phyloP scores from a whole-genome alignment of 2,329 filamentous ascomycete species.

The Periconia macrospinosa region DNA sequence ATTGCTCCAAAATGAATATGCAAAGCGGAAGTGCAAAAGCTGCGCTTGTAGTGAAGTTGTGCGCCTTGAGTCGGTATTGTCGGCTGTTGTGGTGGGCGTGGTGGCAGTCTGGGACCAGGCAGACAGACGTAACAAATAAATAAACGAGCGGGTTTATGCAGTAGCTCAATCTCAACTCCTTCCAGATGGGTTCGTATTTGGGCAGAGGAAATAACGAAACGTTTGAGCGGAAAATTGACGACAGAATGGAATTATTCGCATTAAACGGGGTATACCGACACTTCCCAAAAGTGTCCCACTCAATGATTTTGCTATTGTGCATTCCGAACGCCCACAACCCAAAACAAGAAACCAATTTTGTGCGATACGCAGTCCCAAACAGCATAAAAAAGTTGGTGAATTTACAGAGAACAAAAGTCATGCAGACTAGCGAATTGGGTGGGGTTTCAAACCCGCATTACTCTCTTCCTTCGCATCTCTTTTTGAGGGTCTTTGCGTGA shows the following conservation, averaged over 20 bases:
- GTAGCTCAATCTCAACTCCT: too few species aligned
- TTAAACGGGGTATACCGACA: background rate
- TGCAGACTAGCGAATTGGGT: slow-evolving; percentile 4
- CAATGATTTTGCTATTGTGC: background rate
- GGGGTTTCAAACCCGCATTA: background rate
- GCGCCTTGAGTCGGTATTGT: too few species aligned
- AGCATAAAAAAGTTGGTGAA: background rate
- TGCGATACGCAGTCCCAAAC: too few species aligned
- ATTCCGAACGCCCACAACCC: background rate
- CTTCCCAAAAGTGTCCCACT: background rate
- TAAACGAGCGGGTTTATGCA: too few species aligned
- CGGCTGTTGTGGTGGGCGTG: too few species aligned
- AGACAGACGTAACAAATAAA: too few species aligned
- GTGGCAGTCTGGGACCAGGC: too few species aligned
- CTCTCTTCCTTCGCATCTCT: slow-evolving; percentile 10
- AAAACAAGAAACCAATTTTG: background rate
- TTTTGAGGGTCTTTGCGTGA: background rate
- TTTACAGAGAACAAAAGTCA: background rate
- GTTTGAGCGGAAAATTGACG: too few species aligned
- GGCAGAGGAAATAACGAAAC: too few species aligned
- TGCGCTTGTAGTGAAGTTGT: background rate
- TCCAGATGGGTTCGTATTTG: too few species aligned
- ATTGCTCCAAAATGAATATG: too few species aligned
- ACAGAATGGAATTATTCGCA: background rate
- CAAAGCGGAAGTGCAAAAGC: too few species aligned